Percentiles rank a stretch among this genome's conserved stretches.
These are phyloP conservation scores for Geotrichum restrictum DNA, from an alignment of 1,139 yeast genomes.

Conservation along the genomic window DNA sequence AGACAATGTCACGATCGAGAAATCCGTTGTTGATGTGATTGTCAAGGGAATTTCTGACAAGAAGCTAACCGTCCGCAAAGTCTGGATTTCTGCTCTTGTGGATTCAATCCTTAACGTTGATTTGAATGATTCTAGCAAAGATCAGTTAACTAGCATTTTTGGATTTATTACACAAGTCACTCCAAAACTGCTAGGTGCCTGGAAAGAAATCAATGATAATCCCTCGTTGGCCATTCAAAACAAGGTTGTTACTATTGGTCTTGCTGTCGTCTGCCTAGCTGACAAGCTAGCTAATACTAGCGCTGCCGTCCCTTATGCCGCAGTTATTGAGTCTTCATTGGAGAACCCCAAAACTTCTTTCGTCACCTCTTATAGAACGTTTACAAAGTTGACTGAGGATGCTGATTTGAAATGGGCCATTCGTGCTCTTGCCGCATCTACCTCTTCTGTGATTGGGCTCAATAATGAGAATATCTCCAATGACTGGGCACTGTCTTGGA, in stretches of 20 bases:
- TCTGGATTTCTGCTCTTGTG: conserved; percentile 64
- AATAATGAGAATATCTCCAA: conserved; percentile 16
- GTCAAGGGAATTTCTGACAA: conserved; percentile 61
- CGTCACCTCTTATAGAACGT: conserved; percentile 26
- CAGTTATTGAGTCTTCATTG: conserved; percentile 15
- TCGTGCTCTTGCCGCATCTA: conserved; percentile 25
- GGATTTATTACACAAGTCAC: conserved; percentile 39
- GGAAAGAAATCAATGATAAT: conserved; percentile 41
- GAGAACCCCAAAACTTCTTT: conserved; percentile 26
- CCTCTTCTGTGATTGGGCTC: conserved; percentile 31
- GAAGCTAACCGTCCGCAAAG: conserved; percentile 56
- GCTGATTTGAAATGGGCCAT: conserved; percentile 32
- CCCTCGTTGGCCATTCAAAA: conserved; percentile 35
- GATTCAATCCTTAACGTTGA: conserved; percentile 27
- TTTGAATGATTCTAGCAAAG: conserved; percentile 16
- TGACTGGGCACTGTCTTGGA: conserved; percentile 33
- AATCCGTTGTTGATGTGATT: conserved; percentile 39
- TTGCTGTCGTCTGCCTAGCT: conserved; percentile 34
- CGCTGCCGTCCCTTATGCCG: conserved; percentile 10
- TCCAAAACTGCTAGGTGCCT: conserved; percentile 35
- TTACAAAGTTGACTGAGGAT: conserved; percentile 25
- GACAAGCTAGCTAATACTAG: conserved; percentile 24
- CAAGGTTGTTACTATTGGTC: conserved; percentile 33
- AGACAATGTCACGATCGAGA: conserved; percentile 23
- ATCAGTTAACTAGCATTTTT: conserved; percentile 14